Conservation (phyloP, 129 eudicot genomes). For the Flaveria linearis region DNA sequence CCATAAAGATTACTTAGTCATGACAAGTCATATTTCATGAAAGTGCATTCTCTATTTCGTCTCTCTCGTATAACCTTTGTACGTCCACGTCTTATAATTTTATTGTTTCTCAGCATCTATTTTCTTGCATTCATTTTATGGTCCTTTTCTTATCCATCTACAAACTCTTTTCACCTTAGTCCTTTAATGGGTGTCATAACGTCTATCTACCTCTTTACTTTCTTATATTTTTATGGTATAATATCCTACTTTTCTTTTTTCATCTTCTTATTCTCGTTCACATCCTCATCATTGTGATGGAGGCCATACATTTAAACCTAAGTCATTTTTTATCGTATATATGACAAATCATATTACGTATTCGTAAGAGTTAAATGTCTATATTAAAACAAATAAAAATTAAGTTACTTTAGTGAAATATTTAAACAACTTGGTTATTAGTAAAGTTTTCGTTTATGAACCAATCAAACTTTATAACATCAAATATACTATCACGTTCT, state of each 20-base stretch:
- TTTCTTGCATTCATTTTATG: too few relatives aligned
- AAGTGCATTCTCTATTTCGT: too few relatives aligned
- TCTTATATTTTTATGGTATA: not conserved
- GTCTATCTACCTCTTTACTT: too few relatives aligned
- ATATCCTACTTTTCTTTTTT: not conserved
- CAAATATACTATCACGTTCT: not conserved
- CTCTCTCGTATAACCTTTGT: too few relatives aligned
- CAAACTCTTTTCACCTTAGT: not conserved
- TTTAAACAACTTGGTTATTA: too few relatives aligned
- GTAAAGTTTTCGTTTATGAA: not conserved
- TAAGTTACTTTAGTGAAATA: too few relatives aligned
- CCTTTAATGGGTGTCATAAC: not conserved
- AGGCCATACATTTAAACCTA: not conserved
- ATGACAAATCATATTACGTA: not conserved
- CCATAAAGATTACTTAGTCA: too few relatives aligned
- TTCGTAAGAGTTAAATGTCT: not conserved
- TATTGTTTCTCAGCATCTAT: too few relatives aligned
- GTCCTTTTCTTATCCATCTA: too few relatives aligned
- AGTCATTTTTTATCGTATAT: not conserved
- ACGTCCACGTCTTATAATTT: too few relatives aligned
- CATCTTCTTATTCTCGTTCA: not conserved
- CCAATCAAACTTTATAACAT: not conserved
- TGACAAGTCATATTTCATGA: too few relatives aligned
- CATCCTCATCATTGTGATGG: not conserved
- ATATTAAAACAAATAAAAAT: not conserved